Base-by-base conservation (phyloP, 345 rosid species). In the Ceriops zippeliana region DNA sequence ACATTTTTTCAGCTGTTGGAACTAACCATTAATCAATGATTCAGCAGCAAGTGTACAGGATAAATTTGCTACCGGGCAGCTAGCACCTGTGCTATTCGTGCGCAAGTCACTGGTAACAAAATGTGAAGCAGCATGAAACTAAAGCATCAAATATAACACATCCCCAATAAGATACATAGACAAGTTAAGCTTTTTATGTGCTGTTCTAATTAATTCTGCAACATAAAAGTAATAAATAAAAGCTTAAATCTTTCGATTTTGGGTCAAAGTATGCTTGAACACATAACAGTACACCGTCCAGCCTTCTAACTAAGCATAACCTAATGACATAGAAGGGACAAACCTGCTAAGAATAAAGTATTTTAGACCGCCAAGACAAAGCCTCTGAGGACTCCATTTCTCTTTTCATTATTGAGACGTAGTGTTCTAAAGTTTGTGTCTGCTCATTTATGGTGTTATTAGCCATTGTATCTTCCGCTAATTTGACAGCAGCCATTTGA, bases 401-500 rank as follows among this genome's bases (percentile, higher is more conserved):
- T 6, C 67, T 34, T 62, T 81, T 86, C 35, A 74, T 66, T 70
- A 75, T 83, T 69, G 69, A 66, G 13, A 80, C 6, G 65, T 88
- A 88, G 64, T 63, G 79, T 69, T 89, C 93, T 81, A 91, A 74
- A 74, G 75, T 76, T 67, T 78, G 86, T 11, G 72, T 73, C 31
- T 85, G 79, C 72, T 90, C 99, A 57, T 89, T 82, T 27, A 91
- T 71, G 76, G 5, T 74, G 66, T 84, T 85, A 34, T 68, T 81
- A 68, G 89, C 70, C 28, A 86, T 21, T 21, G 98, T 81, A 68
- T 90, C 92, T 42, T 88, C 96, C 20, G 93, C 92, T 61, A 95
- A 88, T 76, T 84, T 87, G 22, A 87, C 86, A 49, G 99, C 93
- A 21, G 93, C 92, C 67, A 83, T 72, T 71, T 95, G 98, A 24